Evolutionary conservation across 1,139 yeast species (phyloP).

Genomic region (Pichia sp.): DNA sequence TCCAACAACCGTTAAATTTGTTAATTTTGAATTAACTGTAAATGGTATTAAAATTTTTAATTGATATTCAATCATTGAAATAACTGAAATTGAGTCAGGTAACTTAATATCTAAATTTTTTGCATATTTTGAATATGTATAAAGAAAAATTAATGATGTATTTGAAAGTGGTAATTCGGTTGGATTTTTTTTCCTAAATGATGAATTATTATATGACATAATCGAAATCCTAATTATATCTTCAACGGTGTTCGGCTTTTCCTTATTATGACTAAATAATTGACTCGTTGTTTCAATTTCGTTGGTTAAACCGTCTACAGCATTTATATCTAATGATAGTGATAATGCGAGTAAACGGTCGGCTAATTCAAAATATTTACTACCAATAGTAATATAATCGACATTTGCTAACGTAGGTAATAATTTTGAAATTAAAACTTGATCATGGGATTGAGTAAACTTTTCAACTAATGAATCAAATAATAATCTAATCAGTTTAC

Average conservation of each 20-base stretch:
- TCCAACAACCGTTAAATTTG: slow-evolving; percentile 15
- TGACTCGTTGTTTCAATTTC: slow-evolving; percentile 24
- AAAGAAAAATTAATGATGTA: slow-evolving; percentile 29
- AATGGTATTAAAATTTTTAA: slow-evolving; percentile 24
- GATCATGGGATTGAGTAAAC: neutral
- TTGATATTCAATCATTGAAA: slow-evolving; percentile 23
- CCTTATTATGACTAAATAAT: slow-evolving; percentile 23
- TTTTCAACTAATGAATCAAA: slow-evolving; percentile 17
- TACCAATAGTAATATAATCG: neutral
- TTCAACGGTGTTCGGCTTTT: slow-evolving; percentile 20
- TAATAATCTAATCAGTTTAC: slow-evolving; percentile 39
- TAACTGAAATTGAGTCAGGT: slow-evolving; percentile 4
- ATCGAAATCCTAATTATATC: slow-evolving; percentile 35
- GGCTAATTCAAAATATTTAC: slow-evolving; percentile 29
- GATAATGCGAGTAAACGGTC: slow-evolving; percentile 42
- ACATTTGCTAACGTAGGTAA: slow-evolving; percentile 4
- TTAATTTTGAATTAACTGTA: slow-evolving; percentile 18
- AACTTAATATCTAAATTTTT: slow-evolving; percentile 12
- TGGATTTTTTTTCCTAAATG: slow-evolving; percentile 11
- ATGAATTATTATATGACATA: slow-evolving; percentile 28
- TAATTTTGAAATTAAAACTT: slow-evolving; percentile 1
- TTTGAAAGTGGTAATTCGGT: slow-evolving; percentile 26
- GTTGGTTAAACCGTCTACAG: slow-evolving; percentile 36
- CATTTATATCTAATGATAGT: slow-evolving; percentile 57
- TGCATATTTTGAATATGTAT: slow-evolving; percentile 23